Evolutionary conservation across 2,329 filamentous ascomycete genomes (phyloP).

Genomic region (Arthroderma sp.): DNA sequence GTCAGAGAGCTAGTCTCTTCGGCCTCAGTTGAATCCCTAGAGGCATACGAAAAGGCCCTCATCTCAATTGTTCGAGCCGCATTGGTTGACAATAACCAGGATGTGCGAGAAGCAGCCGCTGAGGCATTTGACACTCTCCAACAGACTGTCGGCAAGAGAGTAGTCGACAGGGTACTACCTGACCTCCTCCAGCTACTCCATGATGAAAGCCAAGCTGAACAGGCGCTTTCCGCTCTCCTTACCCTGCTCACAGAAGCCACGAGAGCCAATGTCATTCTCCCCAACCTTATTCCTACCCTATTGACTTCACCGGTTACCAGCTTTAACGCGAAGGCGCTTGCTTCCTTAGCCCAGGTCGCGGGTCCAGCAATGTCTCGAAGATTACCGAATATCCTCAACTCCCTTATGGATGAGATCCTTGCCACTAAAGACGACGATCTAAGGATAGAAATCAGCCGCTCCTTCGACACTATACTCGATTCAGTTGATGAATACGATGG

Average conservation of each 20-base stretch:
- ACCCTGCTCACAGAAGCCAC: constrained; percentile 89
- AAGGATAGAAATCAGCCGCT: constrained; percentile 56
- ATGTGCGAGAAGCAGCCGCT: constrained; percentile 88
- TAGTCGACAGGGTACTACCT: constrained; percentile 88
- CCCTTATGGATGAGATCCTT: constrained; percentile 86
- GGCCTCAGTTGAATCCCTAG: constrained; percentile 73
- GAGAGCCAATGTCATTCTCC: constrained; percentile 88
- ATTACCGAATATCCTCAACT: constrained; percentile 79
- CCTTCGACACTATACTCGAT: constrained; percentile 79
- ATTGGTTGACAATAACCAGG: constrained; percentile 74
- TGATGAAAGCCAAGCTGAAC: constrained; percentile 73
- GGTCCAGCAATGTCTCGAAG: constrained; percentile 81
- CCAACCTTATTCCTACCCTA: constrained; percentile 87
- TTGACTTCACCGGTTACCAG: constrained; percentile 78
- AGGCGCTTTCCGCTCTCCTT: constrained; percentile 80
- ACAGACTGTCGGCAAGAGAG: constrained; percentile 83
- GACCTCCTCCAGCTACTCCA: constrained; percentile 82
- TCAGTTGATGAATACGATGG: constrained; percentile 95
- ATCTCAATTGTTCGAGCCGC: constrained; percentile 90
- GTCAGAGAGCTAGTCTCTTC: constrained; percentile 85
- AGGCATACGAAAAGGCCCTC: constrained; percentile 88
- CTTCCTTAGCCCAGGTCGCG: constrained; percentile 84
- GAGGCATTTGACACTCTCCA: constrained; percentile 95
- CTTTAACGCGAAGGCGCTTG: constrained; percentile 89
- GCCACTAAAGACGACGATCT: constrained; percentile 58